These are phyloP conservation scores for Termitomyces sp. DNA, from an alignment of 768 basidiomycete species.

Conservation along the genomic window DNA sequence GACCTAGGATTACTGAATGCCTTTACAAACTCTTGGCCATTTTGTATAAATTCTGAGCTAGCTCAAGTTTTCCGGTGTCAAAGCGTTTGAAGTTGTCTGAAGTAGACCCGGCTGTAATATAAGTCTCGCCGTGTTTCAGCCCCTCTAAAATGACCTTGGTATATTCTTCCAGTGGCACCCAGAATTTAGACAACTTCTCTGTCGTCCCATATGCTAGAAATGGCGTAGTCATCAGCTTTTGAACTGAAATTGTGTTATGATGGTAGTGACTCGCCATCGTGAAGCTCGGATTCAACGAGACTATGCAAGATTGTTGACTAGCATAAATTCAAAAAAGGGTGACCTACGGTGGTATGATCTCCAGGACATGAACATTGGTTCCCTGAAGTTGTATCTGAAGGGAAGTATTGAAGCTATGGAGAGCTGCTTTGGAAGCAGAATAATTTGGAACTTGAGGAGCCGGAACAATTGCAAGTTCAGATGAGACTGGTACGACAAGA, in stretches of 20 bases:
- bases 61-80: slow-evolving; percentile 27
- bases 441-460: slow-evolving; percentile 41
- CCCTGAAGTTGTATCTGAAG: slow-evolving; percentile 41
- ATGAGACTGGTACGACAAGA: slow-evolving; percentile 48
- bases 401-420: slow-evolving; percentile 47
- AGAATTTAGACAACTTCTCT: slow-evolving; percentile 40
- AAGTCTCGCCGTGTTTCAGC: slow-evolving; percentile 21
- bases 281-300: slow-evolving; percentile 57
- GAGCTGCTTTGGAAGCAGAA: slow-evolving; percentile 52
- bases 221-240: not conserved
- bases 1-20: not conserved
- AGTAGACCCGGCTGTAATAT: slow-evolving; percentile 22
- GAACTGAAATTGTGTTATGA: not conserved
- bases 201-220: slow-evolving; percentile 47
- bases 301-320: slow-evolving; percentile 21
- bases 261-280: slow-evolving; percentile 39
- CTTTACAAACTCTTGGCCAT: not conserved
- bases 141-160: slow-evolving; percentile 28
- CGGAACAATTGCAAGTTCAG: slow-evolving; percentile 45
- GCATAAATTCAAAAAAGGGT: not conserved
- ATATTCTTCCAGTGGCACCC: slow-evolving; percentile 50
- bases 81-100: slow-evolving; percentile 23
- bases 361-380: slow-evolving; percentile 49
- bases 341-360: slow-evolving; percentile 55
- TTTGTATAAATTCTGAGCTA: slow-evolving; percentile 17